These are phyloP conservation scores for Pezicula neosporulosa DNA, from an alignment of 2,329 filamentous ascomycete genomes.

Conservation along the genomic window DNA sequence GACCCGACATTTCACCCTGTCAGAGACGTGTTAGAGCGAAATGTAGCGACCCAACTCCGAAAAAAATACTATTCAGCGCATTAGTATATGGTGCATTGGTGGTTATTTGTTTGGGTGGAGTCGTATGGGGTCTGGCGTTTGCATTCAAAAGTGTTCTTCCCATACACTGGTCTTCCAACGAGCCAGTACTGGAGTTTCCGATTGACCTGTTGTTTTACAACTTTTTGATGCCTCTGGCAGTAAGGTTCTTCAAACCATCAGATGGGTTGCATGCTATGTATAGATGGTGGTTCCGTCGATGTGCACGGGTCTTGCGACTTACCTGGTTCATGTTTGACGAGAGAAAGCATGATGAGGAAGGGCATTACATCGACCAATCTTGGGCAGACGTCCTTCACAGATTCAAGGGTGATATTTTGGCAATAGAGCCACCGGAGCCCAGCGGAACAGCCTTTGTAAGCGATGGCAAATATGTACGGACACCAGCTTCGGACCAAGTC, in stretches of 20 bases:
- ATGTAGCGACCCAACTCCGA: slow-evolving; percentile 84
- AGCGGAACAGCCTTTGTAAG: slow-evolving; percentile 50
- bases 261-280: slow-evolving; percentile 84
- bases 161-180: slow-evolving; percentile 89
- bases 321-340: slow-evolving; percentile 94
- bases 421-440: slow-evolving; percentile 10
- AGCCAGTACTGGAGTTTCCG: slow-evolving; percentile 90
- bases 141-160: slow-evolving; percentile 72
- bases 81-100: slow-evolving; percentile 93
- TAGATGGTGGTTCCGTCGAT: slow-evolving; percentile 92
- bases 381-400: slow-evolving; percentile 55
- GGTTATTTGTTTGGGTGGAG: slow-evolving; percentile 87
- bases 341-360: slow-evolving; percentile 77
- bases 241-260: slow-evolving; percentile 81
- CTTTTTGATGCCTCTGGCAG: slow-evolving; percentile 84
- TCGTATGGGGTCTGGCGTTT: slow-evolving; percentile 85
- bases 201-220: slow-evolving; percentile 96
- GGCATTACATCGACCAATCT: slow-evolving; percentile 55
- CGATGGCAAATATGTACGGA: slow-evolving; percentile 81
- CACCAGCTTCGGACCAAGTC: slow-evolving; percentile 93
- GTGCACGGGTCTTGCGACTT: slow-evolving; percentile 74
- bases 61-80: slow-evolving; percentile 95
- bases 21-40: slow-evolving; percentile 91
- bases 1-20: slow-evolving; percentile 98
- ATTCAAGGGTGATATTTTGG: slow-evolving; percentile 21